Evolutionary conservation across 441 rosid species (phyloP).

Genomic region (Populus hybrid): DNA sequence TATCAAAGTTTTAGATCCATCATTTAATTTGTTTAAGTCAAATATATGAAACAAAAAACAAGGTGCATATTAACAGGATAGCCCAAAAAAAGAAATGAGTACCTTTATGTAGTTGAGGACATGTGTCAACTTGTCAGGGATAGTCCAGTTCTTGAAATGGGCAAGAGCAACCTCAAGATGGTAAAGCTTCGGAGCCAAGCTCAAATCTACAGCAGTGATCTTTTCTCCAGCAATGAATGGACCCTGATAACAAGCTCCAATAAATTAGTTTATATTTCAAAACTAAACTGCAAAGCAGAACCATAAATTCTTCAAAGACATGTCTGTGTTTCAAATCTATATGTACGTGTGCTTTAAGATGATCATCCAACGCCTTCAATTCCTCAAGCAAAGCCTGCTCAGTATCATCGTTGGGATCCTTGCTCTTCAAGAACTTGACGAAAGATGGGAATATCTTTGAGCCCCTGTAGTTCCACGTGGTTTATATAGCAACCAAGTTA

Average conservation of each 20-base stretch:
- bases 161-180: conserved; percentile 77
- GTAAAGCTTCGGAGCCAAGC: conserved; percentile 87
- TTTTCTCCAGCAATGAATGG: conserved; percentile 80
- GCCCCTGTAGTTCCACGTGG: conserved; percentile 37
- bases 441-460: conserved; percentile 68
- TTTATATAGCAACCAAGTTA: neutral
- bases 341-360: conserved; percentile 62
- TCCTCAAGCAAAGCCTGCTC: conserved; percentile 70
- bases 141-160: conserved; percentile 81
- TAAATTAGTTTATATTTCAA: conserved; percentile 13
- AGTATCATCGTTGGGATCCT: conserved; percentile 69
- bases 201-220: conserved; percentile 68
- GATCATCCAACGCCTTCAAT: conserved; percentile 70
- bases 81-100: neutral
- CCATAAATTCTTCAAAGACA: neutral
- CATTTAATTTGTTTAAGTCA: neutral
- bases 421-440: conserved; percentile 65
- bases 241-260: conserved; percentile 38
- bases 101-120: conserved; percentile 66
- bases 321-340: neutral
- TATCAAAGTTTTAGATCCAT: neutral
- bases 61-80: neutral
- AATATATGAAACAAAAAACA: neutral
- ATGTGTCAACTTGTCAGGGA: conserved; percentile 61
- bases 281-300: neutral